Percentiles rank a stretch among this genome's conserved stretches.
Conservation (phyloP, 371 early-diverging fungal genomes). For the Apophysomyces variabilis region DNA sequence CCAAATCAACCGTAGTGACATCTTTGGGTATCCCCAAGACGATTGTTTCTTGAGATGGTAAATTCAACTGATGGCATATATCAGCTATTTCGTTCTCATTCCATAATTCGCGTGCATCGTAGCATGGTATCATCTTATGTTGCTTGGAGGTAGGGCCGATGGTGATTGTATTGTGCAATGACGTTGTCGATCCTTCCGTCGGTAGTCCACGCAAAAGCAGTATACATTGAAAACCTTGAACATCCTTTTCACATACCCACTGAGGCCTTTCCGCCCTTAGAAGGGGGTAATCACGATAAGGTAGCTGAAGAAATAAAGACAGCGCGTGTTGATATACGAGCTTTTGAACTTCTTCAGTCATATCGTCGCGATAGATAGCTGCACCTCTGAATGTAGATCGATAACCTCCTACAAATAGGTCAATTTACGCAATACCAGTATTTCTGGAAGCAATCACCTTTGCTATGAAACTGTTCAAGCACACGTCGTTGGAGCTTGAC, state of each 20-base stretch:
- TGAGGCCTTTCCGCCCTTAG: background rate
- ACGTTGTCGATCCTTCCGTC: background rate
- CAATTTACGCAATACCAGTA: background rate
- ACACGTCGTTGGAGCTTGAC: background rate
- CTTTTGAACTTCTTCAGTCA: slow-evolving; percentile 1
- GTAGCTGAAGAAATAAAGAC: background rate
- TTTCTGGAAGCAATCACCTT: background rate
- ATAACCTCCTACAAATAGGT: background rate
- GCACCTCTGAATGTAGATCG: background rate
- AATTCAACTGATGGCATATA: background rate
- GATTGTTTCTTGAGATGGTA: background rate
- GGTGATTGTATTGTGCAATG: background rate
- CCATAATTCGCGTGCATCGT: slow-evolving; percentile 13
- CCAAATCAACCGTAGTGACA: slow-evolving; percentile 7
- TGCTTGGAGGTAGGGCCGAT: background rate
- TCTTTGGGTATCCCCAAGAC: slow-evolving; percentile 12
- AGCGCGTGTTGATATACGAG: background rate
- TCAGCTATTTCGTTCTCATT: slow-evolving; percentile 3
- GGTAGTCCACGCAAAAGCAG: background rate
- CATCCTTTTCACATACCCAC: background rate
- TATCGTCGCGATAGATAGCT: background rate
- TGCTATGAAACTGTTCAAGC: background rate
- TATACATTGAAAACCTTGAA: slow-evolving; percentile 5
- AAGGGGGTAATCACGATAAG: background rate
- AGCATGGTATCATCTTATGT: slow-evolving; percentile 7